phyloP scores from a whole-genome alignment of 1,139 yeast species.

The Diutina mesorugosa region DNA sequence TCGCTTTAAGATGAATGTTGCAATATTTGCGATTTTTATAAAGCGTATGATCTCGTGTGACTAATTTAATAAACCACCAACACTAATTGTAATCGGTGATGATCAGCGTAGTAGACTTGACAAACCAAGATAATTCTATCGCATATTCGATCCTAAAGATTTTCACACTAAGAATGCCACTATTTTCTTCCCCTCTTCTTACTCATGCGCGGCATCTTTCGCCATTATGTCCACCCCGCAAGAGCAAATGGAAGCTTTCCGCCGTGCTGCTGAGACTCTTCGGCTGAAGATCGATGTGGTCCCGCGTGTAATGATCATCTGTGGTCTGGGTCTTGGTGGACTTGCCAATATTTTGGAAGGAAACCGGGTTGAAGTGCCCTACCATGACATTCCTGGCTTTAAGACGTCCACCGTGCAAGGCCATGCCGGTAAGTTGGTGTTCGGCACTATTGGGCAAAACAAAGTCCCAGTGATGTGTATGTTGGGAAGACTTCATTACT shows the following conservation, averaged over 20 bases:
- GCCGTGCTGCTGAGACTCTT: conserved; percentile 11
- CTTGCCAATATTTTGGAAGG: conserved; percentile 44
- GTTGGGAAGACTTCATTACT: conserved; percentile 88
- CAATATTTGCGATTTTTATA: not conserved
- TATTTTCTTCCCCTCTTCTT: not conserved
- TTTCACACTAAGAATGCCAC: no score
- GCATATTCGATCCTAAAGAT: no score
- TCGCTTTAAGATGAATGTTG: not conserved
- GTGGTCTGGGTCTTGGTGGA: conserved; percentile 94
- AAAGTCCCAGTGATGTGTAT: conserved; percentile 78
- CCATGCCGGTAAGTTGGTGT: conserved; percentile 72
- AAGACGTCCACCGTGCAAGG: conserved; percentile 77
- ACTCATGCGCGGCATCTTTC: not conserved
- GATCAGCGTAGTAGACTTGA: no score
- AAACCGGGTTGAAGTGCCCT: conserved; percentile 39
- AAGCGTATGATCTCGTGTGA: not conserved
- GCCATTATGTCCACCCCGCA: not conserved
- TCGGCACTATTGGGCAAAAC: conserved; percentile 61
- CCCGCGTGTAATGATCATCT: conserved; percentile 67
- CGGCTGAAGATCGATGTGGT: conserved; percentile 6
- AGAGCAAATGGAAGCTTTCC: conserved; percentile 7
- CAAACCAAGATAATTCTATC: no score
- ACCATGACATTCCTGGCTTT: conserved; percentile 69
- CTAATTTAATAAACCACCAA: not conserved
- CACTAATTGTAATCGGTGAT: no score